Evolutionary conservation across 1,284 basidiomycete genomes (phyloP).

Genomic region (Xerocomus minutiporus): DNA sequence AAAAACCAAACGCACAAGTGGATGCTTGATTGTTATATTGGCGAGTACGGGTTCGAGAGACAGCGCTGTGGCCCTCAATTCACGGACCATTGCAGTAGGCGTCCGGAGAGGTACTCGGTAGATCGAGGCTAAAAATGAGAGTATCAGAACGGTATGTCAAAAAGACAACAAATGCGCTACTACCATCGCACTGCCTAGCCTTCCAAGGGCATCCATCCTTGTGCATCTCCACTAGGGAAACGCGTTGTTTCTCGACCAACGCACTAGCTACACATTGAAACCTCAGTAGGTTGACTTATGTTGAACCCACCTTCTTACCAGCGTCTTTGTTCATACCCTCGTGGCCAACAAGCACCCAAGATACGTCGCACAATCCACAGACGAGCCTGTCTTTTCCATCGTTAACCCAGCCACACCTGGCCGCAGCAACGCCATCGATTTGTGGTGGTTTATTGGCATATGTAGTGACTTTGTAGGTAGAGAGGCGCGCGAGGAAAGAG

Average conservation of each 20-base stretch:
- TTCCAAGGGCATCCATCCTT: conserved; percentile 81
- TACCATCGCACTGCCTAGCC: conserved; percentile 70
- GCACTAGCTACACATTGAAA: conserved; percentile 45
- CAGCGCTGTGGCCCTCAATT: conserved; percentile 54
- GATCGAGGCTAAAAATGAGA: conserved; percentile 50
- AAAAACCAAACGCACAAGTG: conserved; percentile 47
- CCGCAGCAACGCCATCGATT: conserved; percentile 72
- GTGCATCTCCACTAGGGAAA: conserved; percentile 60
- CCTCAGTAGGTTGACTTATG: conserved; percentile 15
- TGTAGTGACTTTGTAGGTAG: conserved; percentile 71
- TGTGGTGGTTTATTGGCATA: conserved; percentile 70
- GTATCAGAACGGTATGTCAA: conserved; percentile 3
- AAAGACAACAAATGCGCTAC: conserved; percentile 9
- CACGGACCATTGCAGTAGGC: conserved; percentile 53
- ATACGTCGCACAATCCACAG: conserved; percentile 63
- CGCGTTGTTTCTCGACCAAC: conserved; percentile 66
- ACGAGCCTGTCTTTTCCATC: conserved; percentile 70
- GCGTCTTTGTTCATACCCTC: conserved; percentile 68
- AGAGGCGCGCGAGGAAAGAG: conserved; percentile 66
- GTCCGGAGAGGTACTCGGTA: conserved; percentile 70
- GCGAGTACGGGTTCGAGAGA: conserved; percentile 50
- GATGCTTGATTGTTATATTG: conserved; percentile 61
- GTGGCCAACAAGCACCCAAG: conserved; percentile 65
- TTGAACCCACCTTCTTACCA: conserved; percentile 49
- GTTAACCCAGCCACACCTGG: conserved; percentile 75